Percentiles rank a stretch among this genome's conserved stretches.
These are phyloP conservation scores for Pestalotiopsis fici DNA, from an alignment of 2,329 filamentous ascomycete species.

Conservation along the genomic window DNA sequence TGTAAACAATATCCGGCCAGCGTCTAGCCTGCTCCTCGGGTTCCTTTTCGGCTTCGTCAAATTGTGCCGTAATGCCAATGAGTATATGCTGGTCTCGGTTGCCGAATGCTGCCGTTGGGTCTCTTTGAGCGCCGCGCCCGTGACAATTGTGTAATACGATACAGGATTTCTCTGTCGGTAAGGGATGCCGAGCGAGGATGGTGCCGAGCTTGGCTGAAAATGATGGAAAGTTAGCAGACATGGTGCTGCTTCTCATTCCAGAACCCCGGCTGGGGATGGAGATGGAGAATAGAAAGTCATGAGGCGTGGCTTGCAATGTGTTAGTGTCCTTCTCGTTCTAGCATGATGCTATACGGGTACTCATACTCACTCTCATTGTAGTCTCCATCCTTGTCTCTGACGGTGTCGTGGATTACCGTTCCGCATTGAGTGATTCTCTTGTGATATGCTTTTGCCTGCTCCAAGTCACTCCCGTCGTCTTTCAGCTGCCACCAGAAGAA, in stretches of 20 bases:
- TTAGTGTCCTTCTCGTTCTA: background rate
- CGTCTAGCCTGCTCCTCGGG: background rate
- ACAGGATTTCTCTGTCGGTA: slow-evolving; percentile 1
- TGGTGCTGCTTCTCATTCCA: background rate
- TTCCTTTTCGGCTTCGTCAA: slow-evolving; percentile 1
- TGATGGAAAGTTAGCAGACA: background rate
- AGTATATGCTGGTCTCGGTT: slow-evolving; percentile 3
- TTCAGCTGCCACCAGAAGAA: slow-evolving; percentile 12
- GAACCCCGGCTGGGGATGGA: background rate
- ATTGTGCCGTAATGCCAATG: background rate
- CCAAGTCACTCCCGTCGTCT: slow-evolving; percentile 5
- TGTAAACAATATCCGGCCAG: background rate
- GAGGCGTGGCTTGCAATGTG: slow-evolving; percentile 3
- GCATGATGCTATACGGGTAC: background rate
- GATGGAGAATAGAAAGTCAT: slow-evolving; percentile 9
- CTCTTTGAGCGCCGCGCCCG: background rate
- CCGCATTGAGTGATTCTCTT: slow-evolving; percentile 6
- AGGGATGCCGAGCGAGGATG: slow-evolving; percentile 1
- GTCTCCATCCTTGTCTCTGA: background rate
- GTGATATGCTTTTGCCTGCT: slow-evolving; percentile 4
- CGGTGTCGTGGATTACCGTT: slow-evolving; percentile 3
- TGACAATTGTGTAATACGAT: slow-evolving; percentile 11
- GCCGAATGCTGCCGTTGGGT: slow-evolving; percentile 6
- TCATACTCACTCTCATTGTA: slow-evolving; percentile 6
- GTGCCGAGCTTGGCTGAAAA: slow-evolving; percentile 8